Evolutionary conservation across 345 rosid species (phyloP).

Genomic region (Eucalyptus globulus): DNA sequence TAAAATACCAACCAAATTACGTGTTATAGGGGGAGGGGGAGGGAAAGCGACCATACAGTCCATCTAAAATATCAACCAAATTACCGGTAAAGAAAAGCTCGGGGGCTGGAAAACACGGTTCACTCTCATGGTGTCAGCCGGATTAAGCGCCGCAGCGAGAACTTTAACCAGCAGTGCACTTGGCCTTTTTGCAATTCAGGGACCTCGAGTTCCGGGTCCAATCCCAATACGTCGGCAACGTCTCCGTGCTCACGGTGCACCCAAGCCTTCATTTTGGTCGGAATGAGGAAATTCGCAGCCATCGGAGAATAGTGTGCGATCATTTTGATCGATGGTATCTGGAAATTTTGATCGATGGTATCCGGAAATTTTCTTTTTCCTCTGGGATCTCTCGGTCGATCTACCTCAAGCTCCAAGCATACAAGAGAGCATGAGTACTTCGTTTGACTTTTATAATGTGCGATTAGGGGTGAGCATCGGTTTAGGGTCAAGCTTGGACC

Average conservation of each 20-base stretch:
- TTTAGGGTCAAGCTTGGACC: too few relatives aligned
- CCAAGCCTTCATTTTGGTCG: conserved; percentile 72
- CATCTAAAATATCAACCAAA: background rate
- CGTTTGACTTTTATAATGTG: background rate
- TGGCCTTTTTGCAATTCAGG: conserved; percentile 63
- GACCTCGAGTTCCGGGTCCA: conserved; percentile 43
- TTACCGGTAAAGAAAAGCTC: conserved; percentile 64
- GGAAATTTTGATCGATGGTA: background rate
- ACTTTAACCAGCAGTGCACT: conserved; percentile 77
- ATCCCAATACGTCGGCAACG: conserved; percentile 42
- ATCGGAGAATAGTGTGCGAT: background rate
- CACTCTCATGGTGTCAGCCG: conserved; percentile 57
- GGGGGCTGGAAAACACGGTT: conserved; percentile 68
- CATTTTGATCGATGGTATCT: background rate
- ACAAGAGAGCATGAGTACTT: background rate
- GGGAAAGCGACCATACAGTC: background rate
- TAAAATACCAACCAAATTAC: background rate
- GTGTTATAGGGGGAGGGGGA: background rate
- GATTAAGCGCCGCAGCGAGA: conserved; percentile 70
- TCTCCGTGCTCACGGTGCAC: conserved; percentile 57
- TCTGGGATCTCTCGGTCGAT: background rate
- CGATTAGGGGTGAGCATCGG: too few relatives aligned
- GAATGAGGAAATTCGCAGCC: background rate
- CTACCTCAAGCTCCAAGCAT: background rate
- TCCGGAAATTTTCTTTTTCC: background rate